phyloP scores from a whole-genome alignment of 805 yeast genomes.

The Helenozyma rhizophorensis region DNA sequence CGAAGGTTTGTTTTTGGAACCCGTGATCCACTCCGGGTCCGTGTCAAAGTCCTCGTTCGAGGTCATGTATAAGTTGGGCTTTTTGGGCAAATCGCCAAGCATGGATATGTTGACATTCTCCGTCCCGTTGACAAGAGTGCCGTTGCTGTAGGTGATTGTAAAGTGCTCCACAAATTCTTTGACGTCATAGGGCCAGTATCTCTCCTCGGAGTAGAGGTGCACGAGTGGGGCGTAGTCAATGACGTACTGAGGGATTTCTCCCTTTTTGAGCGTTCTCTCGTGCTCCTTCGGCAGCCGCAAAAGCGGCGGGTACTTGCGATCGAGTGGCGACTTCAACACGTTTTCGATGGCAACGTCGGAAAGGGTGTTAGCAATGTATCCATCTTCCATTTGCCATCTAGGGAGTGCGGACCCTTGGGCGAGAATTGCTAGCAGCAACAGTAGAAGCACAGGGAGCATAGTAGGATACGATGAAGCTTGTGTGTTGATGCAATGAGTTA shows the following conservation, averaged over 20 bases:
- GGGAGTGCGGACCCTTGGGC: slow-evolving; percentile 12
- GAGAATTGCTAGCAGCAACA: slow-evolving; percentile 1
- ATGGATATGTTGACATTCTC: slow-evolving; percentile 27
- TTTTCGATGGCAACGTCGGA: slow-evolving; percentile 20
- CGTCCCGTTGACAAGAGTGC: slow-evolving; percentile 36
- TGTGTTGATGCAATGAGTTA: no score
- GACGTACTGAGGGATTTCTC: slow-evolving; percentile 62
- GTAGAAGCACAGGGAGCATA: slow-evolving; percentile 1
- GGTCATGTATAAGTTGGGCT: slow-evolving; percentile 51
- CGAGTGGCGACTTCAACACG: slow-evolving; percentile 23
- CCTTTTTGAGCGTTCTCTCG: slow-evolving; percentile 40
- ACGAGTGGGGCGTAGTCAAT: slow-evolving; percentile 71
- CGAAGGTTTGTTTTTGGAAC: slow-evolving; percentile 61
- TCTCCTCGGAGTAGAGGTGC: slow-evolving; percentile 84
- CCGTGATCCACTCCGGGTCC: slow-evolving; percentile 84
- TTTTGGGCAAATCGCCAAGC: slow-evolving; percentile 28
- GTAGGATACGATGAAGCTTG: no score
- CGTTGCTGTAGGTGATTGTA: slow-evolving; percentile 50
- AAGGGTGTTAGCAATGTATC: slow-evolving; percentile 21
- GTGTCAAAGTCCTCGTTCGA: slow-evolving; percentile 64
- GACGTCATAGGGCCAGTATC: slow-evolving; percentile 79
- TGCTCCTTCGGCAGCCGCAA: slow-evolving; percentile 24
- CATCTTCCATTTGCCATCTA: slow-evolving; percentile 16
- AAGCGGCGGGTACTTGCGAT: slow-evolving; percentile 33
- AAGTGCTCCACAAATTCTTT: slow-evolving; percentile 65